These are phyloP conservation scores for Acidomyces sp. DNA, from an alignment of 495 filamentous ascomycete species.

Conservation along the genomic window DNA sequence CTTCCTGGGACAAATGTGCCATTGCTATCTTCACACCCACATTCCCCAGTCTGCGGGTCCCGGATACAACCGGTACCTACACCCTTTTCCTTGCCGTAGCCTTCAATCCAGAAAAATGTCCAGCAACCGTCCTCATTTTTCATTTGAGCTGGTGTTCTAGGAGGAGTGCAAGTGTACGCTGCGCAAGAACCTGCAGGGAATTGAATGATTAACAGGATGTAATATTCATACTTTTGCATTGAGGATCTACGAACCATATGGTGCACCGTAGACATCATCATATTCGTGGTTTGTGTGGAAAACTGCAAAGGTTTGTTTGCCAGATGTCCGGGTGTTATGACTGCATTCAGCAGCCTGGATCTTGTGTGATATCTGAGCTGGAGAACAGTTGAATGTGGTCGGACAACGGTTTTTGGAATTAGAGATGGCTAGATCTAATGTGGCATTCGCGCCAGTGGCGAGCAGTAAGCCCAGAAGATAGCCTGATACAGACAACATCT, in stretches of 20 bases:
- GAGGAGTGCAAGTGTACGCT: constrained; percentile 1
- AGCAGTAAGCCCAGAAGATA: too few species aligned
- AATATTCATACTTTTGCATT: too few species aligned
- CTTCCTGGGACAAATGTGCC: constrained; percentile 2
- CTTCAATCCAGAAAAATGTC: constrained; percentile 3
- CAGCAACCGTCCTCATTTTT: constrained; percentile 1
- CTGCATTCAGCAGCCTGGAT: constrained; percentile 33
- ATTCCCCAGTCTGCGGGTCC: background rate
- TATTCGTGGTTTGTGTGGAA: background rate
- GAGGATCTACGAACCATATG: too few species aligned
- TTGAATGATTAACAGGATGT: too few species aligned
- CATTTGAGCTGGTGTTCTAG: background rate
- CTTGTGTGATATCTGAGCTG: constrained; percentile 26
- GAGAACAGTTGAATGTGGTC: background rate
- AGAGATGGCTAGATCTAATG: background rate
- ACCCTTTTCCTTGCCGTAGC: background rate
- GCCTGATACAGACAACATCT: too few species aligned
- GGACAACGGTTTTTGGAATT: constrained; percentile 2
- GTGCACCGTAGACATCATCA: background rate
- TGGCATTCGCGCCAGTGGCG: background rate
- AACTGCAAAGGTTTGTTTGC: constrained; percentile 17
- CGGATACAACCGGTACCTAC: constrained; percentile 2
- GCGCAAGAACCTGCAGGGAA: too few species aligned
- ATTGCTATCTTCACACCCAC: constrained; percentile 2
- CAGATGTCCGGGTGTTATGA: constrained; percentile 30